Conservation (phyloP, 805 yeast species). For the Allodekkera sacchari region DNA sequence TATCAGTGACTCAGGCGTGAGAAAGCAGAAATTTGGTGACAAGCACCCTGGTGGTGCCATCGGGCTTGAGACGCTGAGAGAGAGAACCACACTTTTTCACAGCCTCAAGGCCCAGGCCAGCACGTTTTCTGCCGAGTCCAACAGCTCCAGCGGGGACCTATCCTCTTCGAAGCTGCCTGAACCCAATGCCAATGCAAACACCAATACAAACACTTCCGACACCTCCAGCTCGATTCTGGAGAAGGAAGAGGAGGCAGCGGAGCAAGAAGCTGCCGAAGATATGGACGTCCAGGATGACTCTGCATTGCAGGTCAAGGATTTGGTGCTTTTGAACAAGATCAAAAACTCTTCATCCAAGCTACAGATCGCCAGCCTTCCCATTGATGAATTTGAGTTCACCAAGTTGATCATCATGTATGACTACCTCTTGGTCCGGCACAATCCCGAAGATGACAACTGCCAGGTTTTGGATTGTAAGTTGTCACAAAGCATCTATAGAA, state of each 20-base stretch:
- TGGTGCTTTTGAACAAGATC: slow-evolving; percentile 15
- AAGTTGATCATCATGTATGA: slow-evolving; percentile 29
- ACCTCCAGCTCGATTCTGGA: slow-evolving; percentile 4
- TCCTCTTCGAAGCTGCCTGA: slow-evolving; percentile 16
- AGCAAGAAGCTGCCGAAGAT: not conserved
- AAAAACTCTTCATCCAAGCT: slow-evolving; percentile 19
- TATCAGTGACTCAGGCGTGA: slow-evolving; percentile 42
- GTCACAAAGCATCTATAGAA: slow-evolving; percentile 13
- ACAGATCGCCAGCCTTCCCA: slow-evolving; percentile 14
- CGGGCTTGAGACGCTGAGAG: slow-evolving; percentile 40
- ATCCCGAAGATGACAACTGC: not conserved
- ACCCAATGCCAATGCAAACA: not conserved
- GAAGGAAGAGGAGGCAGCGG: slow-evolving; percentile 4
- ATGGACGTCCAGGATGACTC: slow-evolving; percentile 10
- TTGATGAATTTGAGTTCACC: slow-evolving; percentile 28
- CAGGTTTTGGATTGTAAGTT: slow-evolving; percentile 11
- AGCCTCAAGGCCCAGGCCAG: not conserved
- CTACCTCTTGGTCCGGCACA: slow-evolving; percentile 16
- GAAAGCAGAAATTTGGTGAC: slow-evolving; percentile 53
- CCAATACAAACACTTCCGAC: not conserved
- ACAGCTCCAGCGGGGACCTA: not conserved
- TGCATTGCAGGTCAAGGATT: slow-evolving; percentile 12
- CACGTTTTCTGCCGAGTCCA: too few relatives aligned
- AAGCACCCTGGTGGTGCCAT: slow-evolving; percentile 92
- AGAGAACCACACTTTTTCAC: slow-evolving; percentile 1